These are phyloP conservation scores for Theobroma cacao DNA, from an alignment of 345 rosid species.

Conservation along the genomic window DNA sequence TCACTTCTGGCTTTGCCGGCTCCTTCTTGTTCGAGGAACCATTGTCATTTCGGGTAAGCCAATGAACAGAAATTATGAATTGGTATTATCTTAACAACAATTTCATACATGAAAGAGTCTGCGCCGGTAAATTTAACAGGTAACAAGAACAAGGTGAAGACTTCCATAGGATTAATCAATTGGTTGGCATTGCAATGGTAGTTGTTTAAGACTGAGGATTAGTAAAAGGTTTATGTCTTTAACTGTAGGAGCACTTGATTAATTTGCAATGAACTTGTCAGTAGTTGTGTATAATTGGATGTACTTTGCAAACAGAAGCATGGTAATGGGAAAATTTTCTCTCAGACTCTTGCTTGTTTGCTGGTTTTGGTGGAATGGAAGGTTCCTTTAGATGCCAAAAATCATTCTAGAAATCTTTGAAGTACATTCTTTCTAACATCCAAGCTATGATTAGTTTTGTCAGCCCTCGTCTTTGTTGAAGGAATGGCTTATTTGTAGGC, in stretches of 20 bases:
- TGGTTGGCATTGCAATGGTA: background rate
- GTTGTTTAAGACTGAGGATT: background rate
- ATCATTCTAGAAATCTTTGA: background rate
- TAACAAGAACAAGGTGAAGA: background rate
- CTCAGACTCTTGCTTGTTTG: background rate
- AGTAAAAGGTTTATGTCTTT: background rate
- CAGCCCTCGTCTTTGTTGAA: background rate
- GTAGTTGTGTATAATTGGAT: background rate
- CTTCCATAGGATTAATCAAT: background rate
- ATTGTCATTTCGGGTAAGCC: slow-evolving; percentile 50
- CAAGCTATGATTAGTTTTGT: background rate
- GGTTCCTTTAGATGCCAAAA: background rate
- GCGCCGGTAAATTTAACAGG: too few species aligned
- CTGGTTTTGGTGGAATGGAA: background rate
- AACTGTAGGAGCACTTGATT: background rate
- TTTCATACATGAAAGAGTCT: too few species aligned
- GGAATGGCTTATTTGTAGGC: background rate
- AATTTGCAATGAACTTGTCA: background rate
- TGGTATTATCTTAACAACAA: background rate
- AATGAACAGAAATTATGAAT: background rate
- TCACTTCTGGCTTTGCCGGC: slow-evolving; percentile 82
- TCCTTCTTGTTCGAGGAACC: slow-evolving; percentile 65
- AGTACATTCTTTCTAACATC: background rate
- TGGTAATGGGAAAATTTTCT: background rate
- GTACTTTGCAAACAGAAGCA: background rate